A percentile compares a stretch with the other conserved stretches of the same genome.
phyloP scores from a whole-genome alignment of 2,329 filamentous ascomycete genomes.

The Monilinia vaccinii-corymbosi region DNA sequence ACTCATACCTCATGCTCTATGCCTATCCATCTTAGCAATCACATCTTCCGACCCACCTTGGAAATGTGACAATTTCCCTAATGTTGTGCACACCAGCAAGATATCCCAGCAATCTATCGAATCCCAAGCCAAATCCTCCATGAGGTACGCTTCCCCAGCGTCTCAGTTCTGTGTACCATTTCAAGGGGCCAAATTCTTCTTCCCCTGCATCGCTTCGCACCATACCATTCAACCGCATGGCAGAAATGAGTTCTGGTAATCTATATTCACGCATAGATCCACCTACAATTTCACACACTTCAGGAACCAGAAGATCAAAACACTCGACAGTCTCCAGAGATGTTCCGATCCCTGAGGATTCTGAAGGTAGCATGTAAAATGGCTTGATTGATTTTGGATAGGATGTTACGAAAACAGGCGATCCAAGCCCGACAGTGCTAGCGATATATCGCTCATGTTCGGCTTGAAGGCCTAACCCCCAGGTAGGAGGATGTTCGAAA shows the following conservation, averaged over 20 bases:
- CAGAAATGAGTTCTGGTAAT: conserved; percentile 43
- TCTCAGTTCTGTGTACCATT: conserved; percentile 64
- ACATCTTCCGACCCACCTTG: conserved; percentile 42
- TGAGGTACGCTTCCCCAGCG: conserved; percentile 63
- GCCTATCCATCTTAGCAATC: conserved; percentile 26
- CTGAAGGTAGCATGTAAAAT: conserved; percentile 71
- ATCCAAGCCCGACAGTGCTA: conserved; percentile 40
- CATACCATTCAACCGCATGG: conserved; percentile 52
- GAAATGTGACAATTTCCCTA: conserved; percentile 60
- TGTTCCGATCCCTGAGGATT: conserved; percentile 7
- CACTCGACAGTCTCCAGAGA: conserved; percentile 49
- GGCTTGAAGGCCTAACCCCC: conserved; percentile 69
- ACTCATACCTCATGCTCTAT: neutral
- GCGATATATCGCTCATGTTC: conserved; percentile 92
- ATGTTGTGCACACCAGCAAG: conserved; percentile 56
- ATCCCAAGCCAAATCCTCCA: conserved; percentile 64
- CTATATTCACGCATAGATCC: conserved; percentile 64
- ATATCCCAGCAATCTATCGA: conserved; percentile 60
- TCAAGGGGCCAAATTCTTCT: conserved; percentile 39
- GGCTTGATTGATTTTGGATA: conserved; percentile 87
- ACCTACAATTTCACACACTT: conserved; percentile 59
- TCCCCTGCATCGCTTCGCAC: conserved; percentile 25
- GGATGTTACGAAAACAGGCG: conserved; percentile 83
- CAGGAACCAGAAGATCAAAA: conserved; percentile 63
- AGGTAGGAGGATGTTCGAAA: conserved; percentile 62